Percentiles rank a stretch among this genome's conserved stretches.
These are phyloP conservation scores for Cicer chorassanicum DNA, from an alignment of 306 rosid genomes.

Conservation along the genomic window DNA sequence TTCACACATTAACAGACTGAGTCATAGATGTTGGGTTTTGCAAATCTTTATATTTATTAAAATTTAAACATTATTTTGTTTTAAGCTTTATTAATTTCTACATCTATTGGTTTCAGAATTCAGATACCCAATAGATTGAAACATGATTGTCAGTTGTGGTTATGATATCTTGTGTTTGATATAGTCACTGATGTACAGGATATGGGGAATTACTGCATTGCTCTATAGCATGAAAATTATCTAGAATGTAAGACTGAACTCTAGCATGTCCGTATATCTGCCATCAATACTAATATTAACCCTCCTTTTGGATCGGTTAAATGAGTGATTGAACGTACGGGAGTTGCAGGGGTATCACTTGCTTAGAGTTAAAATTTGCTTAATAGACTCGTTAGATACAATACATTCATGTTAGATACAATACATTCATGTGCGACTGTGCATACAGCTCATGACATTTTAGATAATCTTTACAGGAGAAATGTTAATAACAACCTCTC, in stretches of 20 bases:
- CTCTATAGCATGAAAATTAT: not conserved
- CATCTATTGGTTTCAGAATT: not conserved
- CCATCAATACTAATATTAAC: not conserved
- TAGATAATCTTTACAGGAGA: too few species aligned
- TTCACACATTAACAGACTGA: not conserved
- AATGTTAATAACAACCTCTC: too few species aligned
- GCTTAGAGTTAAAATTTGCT: not conserved
- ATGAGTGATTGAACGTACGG: not conserved
- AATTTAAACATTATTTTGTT: not conserved
- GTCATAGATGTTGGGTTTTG: conserved; percentile 19
- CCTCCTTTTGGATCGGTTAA: not conserved
- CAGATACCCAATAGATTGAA: not conserved
- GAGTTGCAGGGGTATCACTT: not conserved
- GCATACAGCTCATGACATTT: too few species aligned
- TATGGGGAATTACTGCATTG: not conserved
- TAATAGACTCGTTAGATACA: too few species aligned
- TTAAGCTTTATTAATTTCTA: not conserved
- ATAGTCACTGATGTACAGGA: not conserved
- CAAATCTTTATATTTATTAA: not conserved
- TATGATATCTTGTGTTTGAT: not conserved
- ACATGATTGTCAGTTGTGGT: not conserved
- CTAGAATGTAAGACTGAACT: not conserved
- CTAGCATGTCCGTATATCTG: not conserved
- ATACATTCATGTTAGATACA: too few species aligned
- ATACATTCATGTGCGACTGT: too few species aligned